Evolutionary conservation across 352 stramenopile genomes (phyloP), one percentile per base, ranked within the genome.

Genomic region (Globisporangium megalacanthum): DNA sequence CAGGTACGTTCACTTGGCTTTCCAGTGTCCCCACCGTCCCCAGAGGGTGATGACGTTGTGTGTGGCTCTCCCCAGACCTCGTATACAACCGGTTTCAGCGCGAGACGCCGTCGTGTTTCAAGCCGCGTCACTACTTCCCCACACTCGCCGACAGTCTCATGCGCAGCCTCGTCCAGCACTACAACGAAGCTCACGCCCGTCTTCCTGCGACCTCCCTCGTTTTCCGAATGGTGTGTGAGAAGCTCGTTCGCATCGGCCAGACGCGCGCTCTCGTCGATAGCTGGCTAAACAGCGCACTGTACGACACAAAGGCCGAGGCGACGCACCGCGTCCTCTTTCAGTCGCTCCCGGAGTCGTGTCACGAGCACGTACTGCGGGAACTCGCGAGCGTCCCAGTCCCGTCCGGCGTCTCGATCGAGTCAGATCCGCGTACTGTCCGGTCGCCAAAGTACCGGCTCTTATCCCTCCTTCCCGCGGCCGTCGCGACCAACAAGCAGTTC

Each of bases 201-300:
- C 11, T 44, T 0, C 42, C 51, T n/a, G 45, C 10, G 22, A 55
- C 58, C 6, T 72, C 59, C 6, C 20, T 59, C 1, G 66, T 75
- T 11, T 86, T 88, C 44, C 77, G 79, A 9, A 66, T 83, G 63
- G 72, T 92, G 33, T 62, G 52, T n/a, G 70, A 88, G 35, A 92
- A 89, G 42, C 42, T 92, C 8, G 65, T 67, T 8, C 77, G 81
- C 31, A 84, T 88, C 19, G 77, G 81, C 0, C 74, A 88, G 58
- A 64, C 66, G 5, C 53, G 73, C 41, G 46, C 41, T 2, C 42
- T 89, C 4, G 46, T 86, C 3, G 62, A 84, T 46, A 77, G 66
- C 41, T 91, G 78, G 79, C 45, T 86, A 17, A 39, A n/a, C 29
- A 37, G 47, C 8, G 67, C 50, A 36, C 48, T 80, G 15, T 62